Evolutionary conservation across 164 flowering plant genomes (phyloP).

Genomic region (Stephania japonica): DNA sequence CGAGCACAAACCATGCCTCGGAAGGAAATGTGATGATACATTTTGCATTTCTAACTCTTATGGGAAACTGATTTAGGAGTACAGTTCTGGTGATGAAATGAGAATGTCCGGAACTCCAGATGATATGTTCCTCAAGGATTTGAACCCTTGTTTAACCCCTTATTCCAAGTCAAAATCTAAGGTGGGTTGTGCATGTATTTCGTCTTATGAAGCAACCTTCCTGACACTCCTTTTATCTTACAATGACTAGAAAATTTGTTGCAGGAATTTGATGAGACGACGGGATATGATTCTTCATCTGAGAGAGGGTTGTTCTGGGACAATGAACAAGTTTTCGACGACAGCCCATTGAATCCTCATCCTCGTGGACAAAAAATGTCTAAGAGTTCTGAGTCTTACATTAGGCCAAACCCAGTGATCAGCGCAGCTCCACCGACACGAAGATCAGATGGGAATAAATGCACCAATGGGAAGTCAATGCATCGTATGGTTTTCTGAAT

Average conservation of each 20-base stretch:
- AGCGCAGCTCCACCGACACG: conserved; percentile 23
- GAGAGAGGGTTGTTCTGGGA: conserved; percentile 20
- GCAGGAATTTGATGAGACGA: conserved; percentile 21
- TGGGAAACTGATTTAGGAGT: conserved; percentile 40
- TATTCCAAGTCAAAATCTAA: conserved; percentile 44
- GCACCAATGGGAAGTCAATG: conserved; percentile 13
- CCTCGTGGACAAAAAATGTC: conserved; percentile 31
- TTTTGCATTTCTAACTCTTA: not conserved
- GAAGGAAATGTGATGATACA: not conserved
- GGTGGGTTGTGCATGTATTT: not conserved
- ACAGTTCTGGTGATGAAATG: conserved; percentile 54
- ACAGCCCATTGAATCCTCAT: conserved; percentile 15
- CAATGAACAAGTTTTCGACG: conserved; percentile 4
- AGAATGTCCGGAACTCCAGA: conserved; percentile 64
- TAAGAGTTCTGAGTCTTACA: conserved; percentile 54
- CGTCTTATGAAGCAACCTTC: not conserved
- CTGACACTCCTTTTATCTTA: not conserved
- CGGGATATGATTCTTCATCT: conserved; percentile 12
- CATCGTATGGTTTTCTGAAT: conserved; percentile 3
- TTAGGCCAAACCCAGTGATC: conserved; percentile 31
- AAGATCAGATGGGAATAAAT: conserved; percentile 49
- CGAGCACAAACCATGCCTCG: not conserved
- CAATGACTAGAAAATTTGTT: not conserved
- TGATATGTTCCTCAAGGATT: conserved; percentile 68
- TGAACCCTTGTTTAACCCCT: conserved; percentile 48